These are phyloP conservation scores for carrot (Daucus carota) DNA, from an alignment of 129 eudicot species.

Conservation along the genomic window DH1_v3.0 NC_030382.2:46621001-46621500, in stretches of 20 bases:
- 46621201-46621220: neutral
- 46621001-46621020: neutral
- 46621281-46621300: neutral
- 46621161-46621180: neutral
- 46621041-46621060: constrained; percentile 66
- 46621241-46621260: neutral
- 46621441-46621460: neutral
- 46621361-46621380: neutral
- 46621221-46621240: neutral
- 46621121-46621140: constrained; percentile 96
- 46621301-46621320: neutral
- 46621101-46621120: constrained; percentile 98
- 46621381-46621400: neutral
- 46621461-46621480: neutral
- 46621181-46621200: neutral
- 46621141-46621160: constrained; percentile 38
- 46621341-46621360: constrained; percentile 1
- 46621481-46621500: neutral
- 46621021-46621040: neutral
- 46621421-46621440: neutral
- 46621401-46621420: neutral
- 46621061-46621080: constrained; percentile 95
- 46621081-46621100: constrained; percentile 96
- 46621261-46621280: neutral
- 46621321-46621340: neutral